Evolutionary conservation across 768 basidiomycete species (phyloP).

Genomic region (Russula foetens): DNA sequence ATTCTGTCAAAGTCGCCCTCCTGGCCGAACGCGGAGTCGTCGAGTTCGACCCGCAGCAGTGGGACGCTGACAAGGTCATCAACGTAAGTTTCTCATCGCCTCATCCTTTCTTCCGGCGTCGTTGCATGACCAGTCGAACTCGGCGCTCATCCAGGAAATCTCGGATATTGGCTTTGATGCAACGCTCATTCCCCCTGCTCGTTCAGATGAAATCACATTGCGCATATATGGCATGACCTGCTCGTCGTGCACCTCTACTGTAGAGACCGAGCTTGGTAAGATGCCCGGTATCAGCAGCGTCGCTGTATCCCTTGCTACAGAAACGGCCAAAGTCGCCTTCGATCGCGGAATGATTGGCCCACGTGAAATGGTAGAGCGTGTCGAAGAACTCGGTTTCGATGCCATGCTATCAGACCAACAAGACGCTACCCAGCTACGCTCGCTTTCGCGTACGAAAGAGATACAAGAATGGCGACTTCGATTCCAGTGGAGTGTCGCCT

Average conservation of each 20-base stretch:
- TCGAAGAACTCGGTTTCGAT: slow-evolving; percentile 87
- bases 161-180: slow-evolving; percentile 92
- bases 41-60: slow-evolving; percentile 78
- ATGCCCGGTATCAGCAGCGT: slow-evolving; percentile 70
- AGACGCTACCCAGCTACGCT: slow-evolving; percentile 77
- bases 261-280: slow-evolving; percentile 59
- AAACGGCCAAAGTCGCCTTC: slow-evolving; percentile 67
- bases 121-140: too few relatives aligned
- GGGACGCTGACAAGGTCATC: slow-evolving; percentile 75
- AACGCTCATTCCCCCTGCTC: slow-evolving; percentile 55
- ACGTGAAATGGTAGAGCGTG: slow-evolving; percentile 80
- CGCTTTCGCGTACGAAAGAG: slow-evolving; percentile 84
- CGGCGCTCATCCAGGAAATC: slow-evolving; percentile 54
- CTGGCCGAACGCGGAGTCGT: slow-evolving; percentile 89
- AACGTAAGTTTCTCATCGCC: slow-evolving; percentile 40
- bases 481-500: slow-evolving; percentile 62
- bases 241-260: slow-evolving; percentile 67
- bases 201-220: slow-evolving; percentile 61
- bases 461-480: slow-evolving; percentile 82
- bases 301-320: slow-evolving; percentile 67
- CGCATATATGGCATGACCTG: slow-evolving; percentile 92
- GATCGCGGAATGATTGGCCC: slow-evolving; percentile 66
- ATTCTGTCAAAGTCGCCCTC: slow-evolving; percentile 90
- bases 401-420: slow-evolving; percentile 76
- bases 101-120: not conserved